phyloP scores from a whole-genome alignment of 2,329 filamentous ascomycete species.

The Acarospora socialis region DNA sequence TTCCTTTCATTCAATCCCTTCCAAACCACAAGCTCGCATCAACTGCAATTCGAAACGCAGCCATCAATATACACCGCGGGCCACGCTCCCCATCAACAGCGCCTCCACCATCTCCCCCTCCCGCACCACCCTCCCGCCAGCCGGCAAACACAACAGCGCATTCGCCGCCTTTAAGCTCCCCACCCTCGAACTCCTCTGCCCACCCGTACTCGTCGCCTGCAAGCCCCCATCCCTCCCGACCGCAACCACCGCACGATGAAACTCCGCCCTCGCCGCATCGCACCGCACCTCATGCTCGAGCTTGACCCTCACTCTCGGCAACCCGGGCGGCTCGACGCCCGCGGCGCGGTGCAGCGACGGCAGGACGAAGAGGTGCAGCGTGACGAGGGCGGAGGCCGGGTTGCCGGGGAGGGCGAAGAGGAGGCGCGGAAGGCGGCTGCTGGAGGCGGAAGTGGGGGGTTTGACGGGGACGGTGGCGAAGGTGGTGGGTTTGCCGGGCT shows the following conservation, averaged over 20 bases:
- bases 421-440: conserved; percentile 39
- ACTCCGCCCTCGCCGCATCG: conserved; percentile 69
- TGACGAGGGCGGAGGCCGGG: conserved; percentile 82
- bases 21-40: too few relatives aligned
- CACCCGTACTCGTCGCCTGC: conserved; percentile 68
- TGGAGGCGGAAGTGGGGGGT: conserved; percentile 7
- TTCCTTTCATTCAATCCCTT: too few relatives aligned
- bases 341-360: conserved; percentile 67
- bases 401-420: conserved; percentile 91
- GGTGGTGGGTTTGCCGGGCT: conserved; percentile 93
- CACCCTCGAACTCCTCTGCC: conserved; percentile 78
- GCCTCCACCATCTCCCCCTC: conserved; percentile 63
- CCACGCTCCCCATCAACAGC: conserved; percentile 54
- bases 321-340: conserved; percentile 52
- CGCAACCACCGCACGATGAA: conserved; percentile 70
- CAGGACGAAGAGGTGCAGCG: conserved; percentile 85
- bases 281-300: conserved; percentile 59
- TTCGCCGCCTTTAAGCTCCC: conserved; percentile 84
- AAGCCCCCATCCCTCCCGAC: conserved; percentile 50
- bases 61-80: conserved; percentile 16
- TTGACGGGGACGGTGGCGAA: conserved; percentile 76
- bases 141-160: conserved; percentile 63
- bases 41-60: too few relatives aligned
- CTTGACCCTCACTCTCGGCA: conserved; percentile 57
- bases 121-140: conserved; percentile 45